Evolutionary conservation across 2,329 filamentous ascomycete genomes (phyloP).

Genomic region (Septoria linicola): DNA sequence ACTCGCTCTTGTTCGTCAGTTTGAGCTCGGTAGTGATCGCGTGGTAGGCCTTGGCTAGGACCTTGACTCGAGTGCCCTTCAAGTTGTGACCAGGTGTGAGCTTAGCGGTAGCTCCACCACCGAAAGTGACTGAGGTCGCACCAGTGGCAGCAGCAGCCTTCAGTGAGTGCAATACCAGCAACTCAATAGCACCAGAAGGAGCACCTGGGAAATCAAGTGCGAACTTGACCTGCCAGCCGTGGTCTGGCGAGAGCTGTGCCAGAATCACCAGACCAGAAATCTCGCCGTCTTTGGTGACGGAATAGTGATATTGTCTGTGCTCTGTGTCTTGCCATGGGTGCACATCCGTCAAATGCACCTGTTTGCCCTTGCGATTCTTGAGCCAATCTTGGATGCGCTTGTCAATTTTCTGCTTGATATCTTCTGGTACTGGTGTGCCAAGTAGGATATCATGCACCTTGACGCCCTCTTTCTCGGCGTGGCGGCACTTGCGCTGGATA

Average conservation of each 20-base stretch:
- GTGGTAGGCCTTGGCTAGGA: conserved; percentile 79
- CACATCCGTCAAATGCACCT: conserved; percentile 88
- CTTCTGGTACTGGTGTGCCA: conserved; percentile 63
- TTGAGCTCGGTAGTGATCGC: conserved; percentile 78
- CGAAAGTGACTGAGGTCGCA: conserved; percentile 74
- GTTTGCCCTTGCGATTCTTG: conserved; percentile 72
- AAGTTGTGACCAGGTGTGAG: conserved; percentile 80
- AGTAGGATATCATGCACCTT: conserved; percentile 71
- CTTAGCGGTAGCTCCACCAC: conserved; percentile 72
- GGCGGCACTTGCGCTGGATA: conserved; percentile 72
- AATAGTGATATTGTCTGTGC: conserved; percentile 84
- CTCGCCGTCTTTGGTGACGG: conserved; percentile 68
- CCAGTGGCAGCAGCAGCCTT: conserved; percentile 59
- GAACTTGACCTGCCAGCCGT: conserved; percentile 95
- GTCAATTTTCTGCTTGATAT: conserved; percentile 69
- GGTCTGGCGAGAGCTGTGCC: conserved; percentile 72
- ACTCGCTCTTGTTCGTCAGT: conserved; percentile 80
- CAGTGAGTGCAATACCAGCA: conserved; percentile 71
- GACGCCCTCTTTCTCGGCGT: conserved; percentile 78
- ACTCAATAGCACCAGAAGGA: conserved; percentile 84
- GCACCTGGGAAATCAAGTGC: conserved; percentile 88
- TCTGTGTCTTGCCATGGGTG: conserved; percentile 80
- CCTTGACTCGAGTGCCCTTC: conserved; percentile 73
- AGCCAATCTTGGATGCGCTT: conserved; percentile 77
- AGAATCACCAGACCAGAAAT: conserved; percentile 78